Evolutionary conservation across 768 basidiomycete genomes (phyloP).

Genomic region (Thelephora ganbajun): DNA sequence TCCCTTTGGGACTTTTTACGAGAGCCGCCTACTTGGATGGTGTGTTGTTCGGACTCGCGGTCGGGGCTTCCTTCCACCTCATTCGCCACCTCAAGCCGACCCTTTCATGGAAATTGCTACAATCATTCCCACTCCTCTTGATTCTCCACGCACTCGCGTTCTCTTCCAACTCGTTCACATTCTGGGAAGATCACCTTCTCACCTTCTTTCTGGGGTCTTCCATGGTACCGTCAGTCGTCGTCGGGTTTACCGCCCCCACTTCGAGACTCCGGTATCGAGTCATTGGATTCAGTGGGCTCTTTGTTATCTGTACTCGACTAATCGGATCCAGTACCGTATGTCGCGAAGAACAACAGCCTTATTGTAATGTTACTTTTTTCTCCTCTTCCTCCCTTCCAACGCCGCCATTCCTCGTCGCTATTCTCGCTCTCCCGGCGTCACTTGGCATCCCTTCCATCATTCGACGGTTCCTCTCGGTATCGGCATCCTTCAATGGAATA

Average conservation of each 20-base stretch:
- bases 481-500: conserved; percentile 62
- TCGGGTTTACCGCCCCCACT: conserved; percentile 56
- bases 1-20: conserved; percentile 19
- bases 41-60: conserved; percentile 31
- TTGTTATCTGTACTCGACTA: conserved; percentile 56
- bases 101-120: conserved; percentile 3
- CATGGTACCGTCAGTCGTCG: conserved; percentile 42
- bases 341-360: conserved; percentile 87
- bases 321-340: conserved; percentile 79
- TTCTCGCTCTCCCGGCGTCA: conserved; percentile 42
- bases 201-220: conserved; percentile 62
- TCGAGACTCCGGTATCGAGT: conserved; percentile 61
- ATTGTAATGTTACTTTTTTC: conserved; percentile 85
- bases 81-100: conserved; percentile 27
- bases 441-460: conserved; percentile 44
- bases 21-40: conserved; percentile 27
- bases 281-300: conserved; percentile 52
- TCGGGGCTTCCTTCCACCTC: conserved; percentile 32
- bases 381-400: conserved; percentile 53
- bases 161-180: conserved; percentile 90
- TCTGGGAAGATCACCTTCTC: conserved; percentile 87
- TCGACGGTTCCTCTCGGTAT: conserved; percentile 42
- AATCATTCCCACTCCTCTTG: conserved; percentile 30
- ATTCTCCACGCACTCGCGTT: conserved; percentile 64
- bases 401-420: conserved; percentile 45